Conservation (phyloP, 1,284 basidiomycete species). For the Leccinum griseonigrum region DNA sequence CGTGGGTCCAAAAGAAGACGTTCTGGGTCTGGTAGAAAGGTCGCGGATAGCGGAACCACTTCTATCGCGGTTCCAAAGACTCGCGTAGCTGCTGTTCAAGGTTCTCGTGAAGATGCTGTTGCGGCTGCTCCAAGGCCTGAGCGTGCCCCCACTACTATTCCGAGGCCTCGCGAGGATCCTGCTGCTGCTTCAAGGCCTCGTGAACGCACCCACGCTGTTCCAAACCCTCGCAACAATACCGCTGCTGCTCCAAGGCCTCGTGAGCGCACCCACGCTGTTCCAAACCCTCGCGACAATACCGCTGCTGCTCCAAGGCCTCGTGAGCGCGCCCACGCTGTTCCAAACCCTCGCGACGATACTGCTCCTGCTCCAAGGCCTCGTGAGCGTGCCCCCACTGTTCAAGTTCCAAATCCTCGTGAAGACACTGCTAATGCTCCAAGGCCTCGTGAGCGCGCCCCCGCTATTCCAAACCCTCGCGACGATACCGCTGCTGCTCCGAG, state of each 20-base stretch:
- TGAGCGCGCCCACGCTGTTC: too few relatives aligned
- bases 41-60: background rate
- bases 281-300: too few relatives aligned
- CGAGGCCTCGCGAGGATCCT: too few relatives aligned
- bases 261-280: background rate
- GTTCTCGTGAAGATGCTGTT: background rate
- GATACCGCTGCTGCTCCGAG: background rate
- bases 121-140: too few relatives aligned
- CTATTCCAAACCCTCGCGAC: too few relatives aligned
- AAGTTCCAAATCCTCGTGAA: too few relatives aligned
- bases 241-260: background rate
- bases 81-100: background rate
- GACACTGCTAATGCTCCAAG: background rate
- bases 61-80: background rate
- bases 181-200: too few relatives aligned
- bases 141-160: too few relatives aligned
- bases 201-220: too few relatives aligned
- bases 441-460: background rate
- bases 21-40: background rate
- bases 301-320: too few relatives aligned
- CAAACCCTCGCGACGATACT: background rate
- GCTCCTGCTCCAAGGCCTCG: background rate
- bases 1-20: background rate
- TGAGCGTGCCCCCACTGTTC: background rate
- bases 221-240: background rate